These are phyloP conservation scores for Xylariales sp. DNA, from an alignment of 2,329 filamentous ascomycete species.

Conservation along the genomic window DNA sequence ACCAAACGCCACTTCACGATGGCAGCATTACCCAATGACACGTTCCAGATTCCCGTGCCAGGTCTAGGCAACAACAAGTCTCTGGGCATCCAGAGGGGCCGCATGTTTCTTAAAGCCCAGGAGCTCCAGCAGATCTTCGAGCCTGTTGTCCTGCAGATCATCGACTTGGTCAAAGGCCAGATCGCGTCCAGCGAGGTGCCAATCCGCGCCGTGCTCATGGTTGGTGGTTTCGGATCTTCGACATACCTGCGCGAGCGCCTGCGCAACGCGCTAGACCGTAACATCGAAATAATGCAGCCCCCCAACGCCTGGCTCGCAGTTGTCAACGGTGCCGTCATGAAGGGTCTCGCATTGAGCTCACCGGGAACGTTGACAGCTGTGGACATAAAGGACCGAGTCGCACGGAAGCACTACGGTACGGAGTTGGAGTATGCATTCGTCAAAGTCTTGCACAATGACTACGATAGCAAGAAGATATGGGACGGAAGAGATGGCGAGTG, in stretches of 20 bases:
- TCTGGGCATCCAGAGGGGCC: conserved; percentile 31
- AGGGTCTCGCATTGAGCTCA: conserved; percentile 34
- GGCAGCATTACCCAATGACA: conserved; percentile 28
- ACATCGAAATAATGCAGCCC: conserved; percentile 42
- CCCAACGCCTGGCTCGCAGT: conserved; percentile 46
- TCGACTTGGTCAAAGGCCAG: conserved; percentile 38
- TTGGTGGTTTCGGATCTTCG: conserved; percentile 46
- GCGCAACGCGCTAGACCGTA: conserved; percentile 22
- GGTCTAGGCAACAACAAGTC: conserved; percentile 31
- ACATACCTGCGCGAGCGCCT: conserved; percentile 39
- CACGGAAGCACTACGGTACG: conserved; percentile 39
- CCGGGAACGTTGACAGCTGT: conserved; percentile 30
- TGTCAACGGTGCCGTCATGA: conserved; percentile 47
- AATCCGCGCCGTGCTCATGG: conserved; percentile 41
- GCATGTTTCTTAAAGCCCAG: conserved; percentile 29
- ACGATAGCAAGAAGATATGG: conserved; percentile 8
- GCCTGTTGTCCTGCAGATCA: conserved; percentile 37
- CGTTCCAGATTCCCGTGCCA: conserved; percentile 29
- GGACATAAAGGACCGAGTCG: conserved; percentile 33
- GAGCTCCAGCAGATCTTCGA: conserved; percentile 39
- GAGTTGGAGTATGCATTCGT: conserved; percentile 13
- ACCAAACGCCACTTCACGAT: conserved; percentile 32
- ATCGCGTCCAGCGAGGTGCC: conserved; percentile 34
- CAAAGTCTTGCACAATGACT: conserved; percentile 4
- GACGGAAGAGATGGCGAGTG: conserved; percentile 9